Evolutionary conservation across 441 rosid species (phyloP).

Genomic region (Gossypium laxum): DNA sequence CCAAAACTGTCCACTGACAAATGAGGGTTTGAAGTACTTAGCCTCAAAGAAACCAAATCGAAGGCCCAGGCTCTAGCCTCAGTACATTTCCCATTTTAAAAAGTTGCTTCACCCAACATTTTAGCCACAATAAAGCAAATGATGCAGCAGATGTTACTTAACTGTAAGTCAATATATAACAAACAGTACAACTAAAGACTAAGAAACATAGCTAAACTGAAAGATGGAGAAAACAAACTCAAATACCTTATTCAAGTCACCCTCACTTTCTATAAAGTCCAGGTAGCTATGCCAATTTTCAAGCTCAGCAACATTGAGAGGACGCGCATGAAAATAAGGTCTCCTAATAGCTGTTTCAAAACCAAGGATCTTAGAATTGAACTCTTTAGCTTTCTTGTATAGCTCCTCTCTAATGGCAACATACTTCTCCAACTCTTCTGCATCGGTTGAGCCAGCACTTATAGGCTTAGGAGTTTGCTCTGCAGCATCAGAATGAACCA

Average conservation of each 20-base stretch:
- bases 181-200: conserved; percentile 48
- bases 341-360: conserved; percentile 88
- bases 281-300: conserved; percentile 91
- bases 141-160: conserved; percentile 87
- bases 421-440: conserved; percentile 89
- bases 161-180: conserved; percentile 73
- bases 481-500: conserved; percentile 39
- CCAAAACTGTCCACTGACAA: conserved; percentile 67
- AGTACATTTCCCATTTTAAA: conserved; percentile 76
- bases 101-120: conserved; percentile 94
- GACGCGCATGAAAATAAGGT: conserved; percentile 92
- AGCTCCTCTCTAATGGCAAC: conserved; percentile 70
- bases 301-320: conserved; percentile 76
- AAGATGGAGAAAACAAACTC: conserved; percentile 29
- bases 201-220: conserved; percentile 29
- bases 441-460: conserved; percentile 64
- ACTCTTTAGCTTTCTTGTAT: conserved; percentile 86
- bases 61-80: conserved; percentile 87
- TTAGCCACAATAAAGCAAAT: conserved; percentile 87
- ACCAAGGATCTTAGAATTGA: conserved; percentile 75
- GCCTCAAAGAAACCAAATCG: conserved; percentile 83
- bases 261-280: conserved; percentile 69
- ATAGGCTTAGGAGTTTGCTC: conserved; percentile 50
- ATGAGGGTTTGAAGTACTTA: conserved; percentile 83
- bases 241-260: conserved; percentile 81